phyloP scores from a whole-genome alignment of 2,329 filamentous ascomycete genomes.

The Monosporascus sp. region DNA sequence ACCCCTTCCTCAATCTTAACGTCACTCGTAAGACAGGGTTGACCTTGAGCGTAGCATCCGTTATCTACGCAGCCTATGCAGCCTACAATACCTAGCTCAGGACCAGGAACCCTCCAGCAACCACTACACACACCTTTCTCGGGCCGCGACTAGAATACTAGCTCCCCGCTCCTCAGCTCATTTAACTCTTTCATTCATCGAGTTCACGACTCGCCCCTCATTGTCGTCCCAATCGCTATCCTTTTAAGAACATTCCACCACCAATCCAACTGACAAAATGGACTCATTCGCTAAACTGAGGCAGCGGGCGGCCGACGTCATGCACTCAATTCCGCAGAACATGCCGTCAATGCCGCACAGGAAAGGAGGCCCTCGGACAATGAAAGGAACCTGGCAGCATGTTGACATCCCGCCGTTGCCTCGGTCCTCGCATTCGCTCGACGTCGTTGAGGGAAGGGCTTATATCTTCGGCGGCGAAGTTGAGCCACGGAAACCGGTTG shows the following conservation, averaged over 20 bases:
- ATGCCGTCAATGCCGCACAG: constrained; percentile 15
- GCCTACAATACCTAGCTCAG: not conserved
- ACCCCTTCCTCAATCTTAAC: not conserved
- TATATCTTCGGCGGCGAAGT: constrained; percentile 75
- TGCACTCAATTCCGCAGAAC: constrained; percentile 44
- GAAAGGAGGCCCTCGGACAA: constrained; percentile 20
- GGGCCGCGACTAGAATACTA: no score
- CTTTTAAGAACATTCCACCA: not conserved
- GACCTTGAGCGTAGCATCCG: not conserved
- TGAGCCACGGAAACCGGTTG: constrained; percentile 58
- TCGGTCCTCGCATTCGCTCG: constrained; percentile 69
- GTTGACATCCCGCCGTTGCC: constrained; percentile 52
- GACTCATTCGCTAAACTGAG: constrained; percentile 49
- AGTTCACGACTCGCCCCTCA: no score
- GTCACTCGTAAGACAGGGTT: not conserved
- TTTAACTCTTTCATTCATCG: not conserved
- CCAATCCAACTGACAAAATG: constrained; percentile 29
- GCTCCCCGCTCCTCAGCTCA: not conserved
- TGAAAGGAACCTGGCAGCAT: constrained; percentile 58
- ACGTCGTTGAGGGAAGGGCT: constrained; percentile 51
- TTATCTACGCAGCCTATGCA: not conserved
- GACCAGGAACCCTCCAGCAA: no score
- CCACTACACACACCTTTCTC: no score
- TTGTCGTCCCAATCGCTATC: no score
- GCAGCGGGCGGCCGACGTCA: constrained; percentile 50